phyloP scores from a whole-genome alignment of 2,329 filamentous ascomycete species.

The Aspergillus sp. region DNA sequence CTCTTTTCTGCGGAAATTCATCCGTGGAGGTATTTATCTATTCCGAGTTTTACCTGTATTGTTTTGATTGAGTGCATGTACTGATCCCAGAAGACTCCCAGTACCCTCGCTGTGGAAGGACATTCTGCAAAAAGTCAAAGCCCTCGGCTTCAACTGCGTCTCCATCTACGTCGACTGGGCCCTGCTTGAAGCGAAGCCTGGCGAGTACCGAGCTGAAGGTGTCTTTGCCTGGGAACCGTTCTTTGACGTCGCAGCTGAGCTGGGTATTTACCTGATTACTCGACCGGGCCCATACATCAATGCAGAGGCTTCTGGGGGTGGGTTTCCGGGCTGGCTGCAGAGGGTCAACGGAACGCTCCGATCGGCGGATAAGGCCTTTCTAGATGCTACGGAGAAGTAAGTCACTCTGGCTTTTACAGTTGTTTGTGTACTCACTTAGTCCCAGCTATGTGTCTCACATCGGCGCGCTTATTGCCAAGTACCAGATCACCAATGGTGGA shows the following conservation, averaged over 20 bases:
- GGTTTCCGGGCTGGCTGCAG: slow-evolving; percentile 78
- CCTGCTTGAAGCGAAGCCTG: slow-evolving; percentile 70
- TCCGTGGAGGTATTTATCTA: slow-evolving; percentile 54
- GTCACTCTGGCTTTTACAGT: background rate
- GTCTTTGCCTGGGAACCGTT: slow-evolving; percentile 72
- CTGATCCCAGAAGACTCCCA: slow-evolving; percentile 48
- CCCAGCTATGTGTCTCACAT: slow-evolving; percentile 61
- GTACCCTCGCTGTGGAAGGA: slow-evolving; percentile 67
- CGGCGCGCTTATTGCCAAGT: slow-evolving; percentile 66
- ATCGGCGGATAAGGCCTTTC: slow-evolving; percentile 61
- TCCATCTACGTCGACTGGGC: slow-evolving; percentile 82
- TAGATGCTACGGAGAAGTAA: slow-evolving; percentile 67
- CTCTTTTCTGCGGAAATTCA: slow-evolving; percentile 75
- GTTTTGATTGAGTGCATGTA: background rate
- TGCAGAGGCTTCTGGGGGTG: slow-evolving; percentile 72
- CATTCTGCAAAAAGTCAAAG: slow-evolving; percentile 79
- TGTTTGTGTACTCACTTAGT: slow-evolving; percentile 1
- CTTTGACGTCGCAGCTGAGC: slow-evolving; percentile 70
- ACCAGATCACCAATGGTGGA: slow-evolving; percentile 79
- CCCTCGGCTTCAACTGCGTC: slow-evolving; percentile 74
- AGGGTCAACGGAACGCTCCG: slow-evolving; percentile 64
- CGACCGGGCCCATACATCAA: slow-evolving; percentile 75
- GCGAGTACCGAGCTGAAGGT: slow-evolving; percentile 68
- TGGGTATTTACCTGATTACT: slow-evolving; percentile 75
- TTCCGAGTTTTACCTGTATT: too few relatives aligned